Evolutionary conservation across 306 rosid genomes (phyloP).

Genomic region (Quercus robur): DNA sequence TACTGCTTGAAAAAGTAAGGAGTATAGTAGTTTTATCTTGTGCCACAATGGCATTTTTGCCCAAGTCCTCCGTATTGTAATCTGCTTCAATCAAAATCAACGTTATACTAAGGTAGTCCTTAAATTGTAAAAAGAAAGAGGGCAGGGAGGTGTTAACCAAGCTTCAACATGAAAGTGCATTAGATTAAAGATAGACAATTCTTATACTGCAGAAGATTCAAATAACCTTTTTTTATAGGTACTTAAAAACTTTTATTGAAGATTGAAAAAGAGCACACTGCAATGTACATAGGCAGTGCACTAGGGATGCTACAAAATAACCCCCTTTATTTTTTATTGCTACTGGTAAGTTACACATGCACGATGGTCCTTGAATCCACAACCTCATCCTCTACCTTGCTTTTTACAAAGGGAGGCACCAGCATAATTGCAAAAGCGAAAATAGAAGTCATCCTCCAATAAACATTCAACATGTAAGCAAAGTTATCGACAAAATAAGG

Average conservation of each 20-base stretch:
- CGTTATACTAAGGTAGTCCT: conserved; percentile 16
- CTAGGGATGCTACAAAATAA: too few species aligned
- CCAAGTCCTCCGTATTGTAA: conserved; percentile 89
- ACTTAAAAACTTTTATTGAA: too few species aligned
- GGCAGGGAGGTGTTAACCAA: background rate
- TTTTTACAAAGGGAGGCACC: too few species aligned
- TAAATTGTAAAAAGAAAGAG: background rate
- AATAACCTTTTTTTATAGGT: background rate
- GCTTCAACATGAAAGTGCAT: background rate
- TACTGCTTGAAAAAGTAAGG: conserved; percentile 70
- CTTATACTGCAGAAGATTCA: background rate
- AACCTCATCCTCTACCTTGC: too few species aligned
- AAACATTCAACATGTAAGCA: background rate
- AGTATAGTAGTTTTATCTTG: conserved; percentile 69
- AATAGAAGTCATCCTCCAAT: background rate
- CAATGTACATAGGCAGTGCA: too few species aligned
- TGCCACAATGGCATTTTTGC: conserved; percentile 91
- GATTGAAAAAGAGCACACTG: too few species aligned
- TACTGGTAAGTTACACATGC: too few species aligned
- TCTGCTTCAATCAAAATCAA: conserved; percentile 46
- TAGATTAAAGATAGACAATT: background rate
- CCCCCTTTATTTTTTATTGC: too few species aligned
- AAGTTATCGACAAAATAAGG: background rate
- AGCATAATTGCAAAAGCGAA: background rate
- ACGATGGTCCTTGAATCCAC: too few species aligned